These are phyloP conservation scores for Graphilbum fragrans DNA, from an alignment of 2,329 filamentous ascomycete genomes.

Conservation along the genomic window DNA sequence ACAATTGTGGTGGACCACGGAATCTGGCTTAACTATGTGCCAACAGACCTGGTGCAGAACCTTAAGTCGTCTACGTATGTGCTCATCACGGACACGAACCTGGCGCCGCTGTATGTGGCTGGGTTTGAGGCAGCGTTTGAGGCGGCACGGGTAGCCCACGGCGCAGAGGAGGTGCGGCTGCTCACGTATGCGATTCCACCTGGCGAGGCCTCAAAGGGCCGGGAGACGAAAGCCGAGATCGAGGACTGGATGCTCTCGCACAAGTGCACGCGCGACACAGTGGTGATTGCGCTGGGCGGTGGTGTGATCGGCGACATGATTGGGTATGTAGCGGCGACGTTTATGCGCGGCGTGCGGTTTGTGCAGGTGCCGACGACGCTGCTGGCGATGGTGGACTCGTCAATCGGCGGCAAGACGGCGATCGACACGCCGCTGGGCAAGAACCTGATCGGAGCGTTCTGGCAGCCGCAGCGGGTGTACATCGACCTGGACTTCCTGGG, in stretches of 20 bases:
- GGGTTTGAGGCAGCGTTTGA: slow-evolving; percentile 59
- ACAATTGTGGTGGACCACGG: slow-evolving; percentile 87
- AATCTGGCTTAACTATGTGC: slow-evolving; percentile 75
- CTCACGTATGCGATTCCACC: slow-evolving; percentile 80
- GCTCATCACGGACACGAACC: slow-evolving; percentile 91
- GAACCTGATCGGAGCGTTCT: slow-evolving; percentile 91
- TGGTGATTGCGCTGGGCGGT: slow-evolving; percentile 87
- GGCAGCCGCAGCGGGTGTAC: slow-evolving; percentile 90
- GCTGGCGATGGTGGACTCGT: slow-evolving; percentile 95
- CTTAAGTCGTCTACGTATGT: slow-evolving; percentile 84
- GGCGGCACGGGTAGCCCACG: slow-evolving; percentile 18
- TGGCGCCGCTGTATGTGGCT: slow-evolving; percentile 70
- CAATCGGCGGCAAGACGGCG: slow-evolving; percentile 95
- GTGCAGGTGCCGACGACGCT: slow-evolving; percentile 94
- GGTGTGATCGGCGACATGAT: slow-evolving; percentile 98
- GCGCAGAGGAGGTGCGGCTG: slow-evolving; percentile 36
- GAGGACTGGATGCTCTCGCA: slow-evolving; percentile 96
- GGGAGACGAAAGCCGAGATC: slow-evolving; percentile 86
- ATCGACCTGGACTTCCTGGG: slow-evolving; percentile 88
- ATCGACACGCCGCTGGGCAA: slow-evolving; percentile 95
- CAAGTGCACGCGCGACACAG: slow-evolving; percentile 87
- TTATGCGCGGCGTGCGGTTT: slow-evolving; percentile 94
- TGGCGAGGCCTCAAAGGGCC: slow-evolving; percentile 85
- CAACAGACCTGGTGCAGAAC: slow-evolving; percentile 65
- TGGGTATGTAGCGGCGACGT: slow-evolving; percentile 92